Conservation (phyloP, 2,329 filamentous ascomycete genomes). For the Apiospora hydei region DNA sequence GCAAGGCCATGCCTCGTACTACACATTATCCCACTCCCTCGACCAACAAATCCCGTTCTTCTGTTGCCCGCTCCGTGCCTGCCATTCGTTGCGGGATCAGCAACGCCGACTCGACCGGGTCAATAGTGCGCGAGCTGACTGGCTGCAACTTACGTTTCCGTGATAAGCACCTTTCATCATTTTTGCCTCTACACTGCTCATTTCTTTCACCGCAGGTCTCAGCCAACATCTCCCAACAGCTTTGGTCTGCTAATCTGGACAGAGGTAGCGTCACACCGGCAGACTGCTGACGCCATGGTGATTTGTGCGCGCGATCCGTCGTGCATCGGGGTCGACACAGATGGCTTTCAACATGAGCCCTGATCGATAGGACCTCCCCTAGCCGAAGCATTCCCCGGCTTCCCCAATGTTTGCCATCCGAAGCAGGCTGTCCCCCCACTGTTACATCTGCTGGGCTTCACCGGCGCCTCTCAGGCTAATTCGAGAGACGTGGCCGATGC, state of each 20-base stretch:
- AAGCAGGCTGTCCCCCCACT: neutral
- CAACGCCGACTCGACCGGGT: neutral
- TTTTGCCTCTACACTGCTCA: neutral
- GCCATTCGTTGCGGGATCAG: slow-evolving; percentile 4
- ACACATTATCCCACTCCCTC: neutral
- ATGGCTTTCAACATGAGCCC: neutral
- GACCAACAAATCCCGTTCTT: neutral
- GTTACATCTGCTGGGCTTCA: neutral
- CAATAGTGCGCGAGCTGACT: neutral
- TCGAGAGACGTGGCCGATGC: slow-evolving; percentile 1
- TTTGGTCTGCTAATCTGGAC: neutral
- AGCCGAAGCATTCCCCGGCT: neutral
- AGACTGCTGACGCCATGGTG: neutral
- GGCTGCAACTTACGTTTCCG: neutral
- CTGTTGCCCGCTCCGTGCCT: neutral
- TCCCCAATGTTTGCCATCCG: neutral
- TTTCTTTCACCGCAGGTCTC: neutral
- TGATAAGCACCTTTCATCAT: slow-evolving; percentile 15
- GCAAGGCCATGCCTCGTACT: neutral
- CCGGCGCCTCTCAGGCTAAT: slow-evolving; percentile 9
- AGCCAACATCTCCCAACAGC: neutral
- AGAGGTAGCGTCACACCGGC: neutral
- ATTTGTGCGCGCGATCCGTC: neutral
- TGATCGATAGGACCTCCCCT: neutral
- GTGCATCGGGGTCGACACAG: neutral